Evolutionary conservation across 1,284 basidiomycete genomes (phyloP).

Genomic region (Ustilago bromivora): DNA sequence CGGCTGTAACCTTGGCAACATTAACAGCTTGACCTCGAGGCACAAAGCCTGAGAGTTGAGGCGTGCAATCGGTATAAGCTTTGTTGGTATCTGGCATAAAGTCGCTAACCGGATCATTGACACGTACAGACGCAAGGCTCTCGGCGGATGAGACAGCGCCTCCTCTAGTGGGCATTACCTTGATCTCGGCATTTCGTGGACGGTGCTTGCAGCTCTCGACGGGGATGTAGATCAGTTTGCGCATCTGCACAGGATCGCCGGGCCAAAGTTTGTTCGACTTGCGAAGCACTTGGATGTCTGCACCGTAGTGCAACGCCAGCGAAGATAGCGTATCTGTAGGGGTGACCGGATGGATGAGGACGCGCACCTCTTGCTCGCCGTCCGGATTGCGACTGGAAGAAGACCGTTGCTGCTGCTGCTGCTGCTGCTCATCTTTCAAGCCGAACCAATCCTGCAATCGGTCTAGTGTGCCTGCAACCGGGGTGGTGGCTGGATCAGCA

Average conservation of each 20-base stretch:
- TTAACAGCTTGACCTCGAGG: conserved; percentile 36
- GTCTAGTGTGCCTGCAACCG: conserved; percentile 55
- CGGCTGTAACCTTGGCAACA: conserved; percentile 45
- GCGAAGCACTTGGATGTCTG: conserved; percentile 61
- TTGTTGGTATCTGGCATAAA: conserved; percentile 58
- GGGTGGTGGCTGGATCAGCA: conserved; percentile 34
- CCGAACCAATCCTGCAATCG: conserved; percentile 63
- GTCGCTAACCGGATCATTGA: conserved; percentile 31
- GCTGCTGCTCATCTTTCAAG: conserved; percentile 29
- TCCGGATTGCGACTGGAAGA: neutral
- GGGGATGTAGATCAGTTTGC: conserved; percentile 64
- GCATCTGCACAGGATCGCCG: conserved; percentile 65
- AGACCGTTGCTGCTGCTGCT: conserved; percentile 11
- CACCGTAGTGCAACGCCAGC: conserved; percentile 64
- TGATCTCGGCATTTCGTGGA: conserved; percentile 57
- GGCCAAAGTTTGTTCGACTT: conserved; percentile 67
- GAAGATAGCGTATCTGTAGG: conserved; percentile 60
- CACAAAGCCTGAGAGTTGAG: conserved; percentile 40
- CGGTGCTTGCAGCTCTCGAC: conserved; percentile 61
- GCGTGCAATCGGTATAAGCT: conserved; percentile 32
- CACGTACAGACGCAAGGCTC: conserved; percentile 20
- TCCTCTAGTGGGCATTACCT: conserved; percentile 18
- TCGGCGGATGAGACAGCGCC: conserved; percentile 33
- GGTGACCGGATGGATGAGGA: conserved; percentile 64
- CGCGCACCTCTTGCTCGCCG: conserved; percentile 33